These are phyloP conservation scores for Astrocystis sublimbata DNA, from an alignment of 495 filamentous ascomycete genomes.

Conservation along the genomic window DNA sequence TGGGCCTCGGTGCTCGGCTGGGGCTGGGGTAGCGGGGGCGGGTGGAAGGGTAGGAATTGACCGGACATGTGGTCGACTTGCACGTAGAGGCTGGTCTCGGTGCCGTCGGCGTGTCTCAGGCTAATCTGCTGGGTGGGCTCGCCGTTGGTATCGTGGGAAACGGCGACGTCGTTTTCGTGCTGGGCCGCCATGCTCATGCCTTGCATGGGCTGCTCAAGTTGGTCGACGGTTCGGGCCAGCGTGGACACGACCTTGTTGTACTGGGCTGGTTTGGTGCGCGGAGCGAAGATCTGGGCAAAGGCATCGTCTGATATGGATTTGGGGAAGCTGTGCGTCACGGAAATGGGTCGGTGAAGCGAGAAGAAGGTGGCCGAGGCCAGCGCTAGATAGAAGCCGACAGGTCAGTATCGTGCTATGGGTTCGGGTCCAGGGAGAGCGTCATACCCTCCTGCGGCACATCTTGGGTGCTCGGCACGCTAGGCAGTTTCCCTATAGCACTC, in stretches of 20 bases:
- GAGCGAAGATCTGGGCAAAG: conserved; percentile 78
- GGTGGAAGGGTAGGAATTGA: conserved; percentile 72
- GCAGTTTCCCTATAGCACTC: conserved; percentile 31
- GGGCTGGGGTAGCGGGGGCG: conserved; percentile 72
- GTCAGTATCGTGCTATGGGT: conserved; percentile 16
- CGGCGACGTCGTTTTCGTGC: conserved; percentile 27
- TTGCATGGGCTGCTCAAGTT: conserved; percentile 64
- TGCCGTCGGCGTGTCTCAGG: conserved; percentile 54
- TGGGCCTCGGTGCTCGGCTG: conserved; percentile 42
- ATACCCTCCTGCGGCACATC: conserved; percentile 73
- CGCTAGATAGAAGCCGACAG: conserved; percentile 61
- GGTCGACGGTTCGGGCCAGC: conserved; percentile 68
- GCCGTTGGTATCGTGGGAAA: conserved; percentile 28
- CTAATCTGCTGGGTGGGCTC: conserved; percentile 38
- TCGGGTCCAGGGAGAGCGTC: conserved; percentile 20
- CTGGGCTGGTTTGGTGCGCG: conserved; percentile 51
- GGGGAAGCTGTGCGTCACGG: conserved; percentile 77
- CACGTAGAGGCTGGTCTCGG: conserved; percentile 44
- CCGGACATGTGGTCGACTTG: conserved; percentile 50
- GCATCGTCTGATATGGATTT: conserved; percentile 66
- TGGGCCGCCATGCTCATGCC: conserved; percentile 33
- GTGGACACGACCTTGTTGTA: conserved; percentile 75
- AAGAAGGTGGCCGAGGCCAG: conserved; percentile 89
- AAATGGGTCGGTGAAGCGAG: conserved; percentile 92
- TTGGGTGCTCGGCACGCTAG: conserved; percentile 79